Base-by-base conservation (phyloP, 805 yeast species). In the Spathaspora passalidarum region DNA sequence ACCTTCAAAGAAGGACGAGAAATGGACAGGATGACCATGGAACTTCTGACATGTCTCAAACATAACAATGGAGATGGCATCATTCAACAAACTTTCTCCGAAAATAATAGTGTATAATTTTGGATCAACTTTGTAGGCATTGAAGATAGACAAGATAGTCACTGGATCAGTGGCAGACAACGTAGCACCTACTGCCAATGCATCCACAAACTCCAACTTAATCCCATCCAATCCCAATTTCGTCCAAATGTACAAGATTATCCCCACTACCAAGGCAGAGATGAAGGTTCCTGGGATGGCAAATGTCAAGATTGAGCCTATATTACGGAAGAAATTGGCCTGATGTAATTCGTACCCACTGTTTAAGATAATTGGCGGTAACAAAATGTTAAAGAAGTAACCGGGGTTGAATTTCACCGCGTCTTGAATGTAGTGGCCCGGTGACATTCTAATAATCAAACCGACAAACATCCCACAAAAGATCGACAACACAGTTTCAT, bases 111-210 rank as follows among this genome's bases (percentile, higher is more conserved):
- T 95, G 70, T 95, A 94, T 40, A 94, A 74, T 65, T 95, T 94
- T 9, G 99, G 99, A 65, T 94, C 99, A 29, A 94, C 99, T 66
- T 92, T 91, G 69, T 94, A 94, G 11, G 98, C 94, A 62, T 92
- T 94, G 75, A 94, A 94, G 49, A 94, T 94, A 11, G 98, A 90
- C 55, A 94, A 70, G 58, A 94, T 92, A 1, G 99, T 94, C 23
- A 94, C 97, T 0, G 99, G 99, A 65, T 94, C 99, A 1, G 99
- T 94, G 17, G 99, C 99, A 2, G 96, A 88, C 38, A 94, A 76
- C 0, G 99, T 92, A 2, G 99, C 99, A 19, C 99, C 99, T 14
- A 94, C 96, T 0, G 97, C 92, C 46, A 94, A 74, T 0, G 98
- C 97, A 64, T 92, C 97, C n/a, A 94, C 96, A 68, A 92, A 90